Evolutionary conservation across 306 rosid genomes (phyloP).

Genomic region (Vigna radiata): DNA sequence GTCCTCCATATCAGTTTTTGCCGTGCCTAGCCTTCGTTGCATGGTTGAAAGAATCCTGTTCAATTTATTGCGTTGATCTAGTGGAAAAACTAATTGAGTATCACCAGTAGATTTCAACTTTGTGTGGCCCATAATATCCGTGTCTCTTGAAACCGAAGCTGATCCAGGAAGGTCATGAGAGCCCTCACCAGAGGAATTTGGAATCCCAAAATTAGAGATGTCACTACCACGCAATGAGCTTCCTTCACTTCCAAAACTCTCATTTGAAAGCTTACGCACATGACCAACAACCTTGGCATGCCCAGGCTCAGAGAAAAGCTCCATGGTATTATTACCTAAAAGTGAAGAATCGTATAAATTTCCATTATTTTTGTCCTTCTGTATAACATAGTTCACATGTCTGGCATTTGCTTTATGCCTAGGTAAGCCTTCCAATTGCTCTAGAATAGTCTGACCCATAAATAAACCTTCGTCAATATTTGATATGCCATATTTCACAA

Average conservation of each 20-base stretch:
- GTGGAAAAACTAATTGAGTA: constrained; percentile 79
- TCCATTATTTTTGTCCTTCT: constrained; percentile 67
- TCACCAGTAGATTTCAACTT: constrained; percentile 66
- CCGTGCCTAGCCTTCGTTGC: constrained; percentile 89
- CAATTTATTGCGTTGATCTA: constrained; percentile 88
- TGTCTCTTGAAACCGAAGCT: constrained; percentile 61
- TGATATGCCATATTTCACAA: constrained; percentile 84
- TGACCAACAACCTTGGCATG: constrained; percentile 65
- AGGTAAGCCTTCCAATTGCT: constrained; percentile 97
- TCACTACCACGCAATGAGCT: constrained; percentile 93
- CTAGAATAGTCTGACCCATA: constrained; percentile 97
- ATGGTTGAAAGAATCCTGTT: constrained; percentile 87
- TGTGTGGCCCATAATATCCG: constrained; percentile 56
- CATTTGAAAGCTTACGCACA: constrained; percentile 79
- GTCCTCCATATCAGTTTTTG: constrained; percentile 97
- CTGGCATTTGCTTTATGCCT: constrained; percentile 79
- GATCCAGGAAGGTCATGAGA: constrained; percentile 70
- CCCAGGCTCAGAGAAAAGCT: constrained; percentile 76
- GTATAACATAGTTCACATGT: constrained; percentile 61
- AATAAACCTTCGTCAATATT: constrained; percentile 95
- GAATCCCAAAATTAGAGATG: constrained; percentile 69
- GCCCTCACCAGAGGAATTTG: constrained; percentile 75
- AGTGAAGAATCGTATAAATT: constrained; percentile 71
- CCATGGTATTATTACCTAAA: constrained; percentile 68
- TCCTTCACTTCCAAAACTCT: constrained; percentile 87